Evolutionary conservation across 73 alveolate genomes (phyloP).

Genomic region (Paramecium tetraurelia): DNA sequence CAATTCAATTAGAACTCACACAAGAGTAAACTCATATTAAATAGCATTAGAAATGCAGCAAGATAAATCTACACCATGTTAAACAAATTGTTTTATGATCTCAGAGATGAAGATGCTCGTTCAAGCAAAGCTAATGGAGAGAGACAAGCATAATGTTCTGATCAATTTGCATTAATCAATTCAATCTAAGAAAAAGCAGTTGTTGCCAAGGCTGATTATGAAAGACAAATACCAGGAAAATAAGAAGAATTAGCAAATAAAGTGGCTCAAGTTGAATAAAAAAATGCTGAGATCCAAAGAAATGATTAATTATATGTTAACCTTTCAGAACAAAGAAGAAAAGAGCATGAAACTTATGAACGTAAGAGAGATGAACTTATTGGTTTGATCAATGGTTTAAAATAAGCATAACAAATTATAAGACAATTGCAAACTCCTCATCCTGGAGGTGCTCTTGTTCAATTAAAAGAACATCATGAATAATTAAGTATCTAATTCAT

Average conservation of each 20-base stretch:
- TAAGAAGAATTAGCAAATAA: conserved; percentile 5
- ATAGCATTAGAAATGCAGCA: conserved; percentile 1
- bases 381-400: not conserved
- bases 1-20: conserved; percentile 4
- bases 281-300: not conserved
- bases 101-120: conserved; percentile 34
- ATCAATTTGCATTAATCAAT: not conserved
- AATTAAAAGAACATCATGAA: conserved; percentile 32
- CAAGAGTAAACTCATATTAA: not conserved
- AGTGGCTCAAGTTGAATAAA: not conserved
- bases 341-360: conserved; percentile 24
- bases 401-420: not conserved
- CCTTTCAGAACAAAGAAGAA: not conserved
- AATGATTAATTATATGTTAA: not conserved
- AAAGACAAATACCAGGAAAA: conserved; percentile 30
- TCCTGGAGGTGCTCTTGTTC: conserved; percentile 38
- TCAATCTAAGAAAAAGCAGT: not conserved
- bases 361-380: not conserved
- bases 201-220: conserved; percentile 23
- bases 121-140: conserved; percentile 32
- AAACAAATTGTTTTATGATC: conserved; percentile 16
- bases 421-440: conserved; percentile 25
- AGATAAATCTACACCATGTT: not conserved
- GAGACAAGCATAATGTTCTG: conserved; percentile 22
- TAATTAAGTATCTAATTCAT: not conserved